Evolutionary conservation across 805 yeast species (phyloP).

Genomic region (Debaryomyces hansenii): DNA sequence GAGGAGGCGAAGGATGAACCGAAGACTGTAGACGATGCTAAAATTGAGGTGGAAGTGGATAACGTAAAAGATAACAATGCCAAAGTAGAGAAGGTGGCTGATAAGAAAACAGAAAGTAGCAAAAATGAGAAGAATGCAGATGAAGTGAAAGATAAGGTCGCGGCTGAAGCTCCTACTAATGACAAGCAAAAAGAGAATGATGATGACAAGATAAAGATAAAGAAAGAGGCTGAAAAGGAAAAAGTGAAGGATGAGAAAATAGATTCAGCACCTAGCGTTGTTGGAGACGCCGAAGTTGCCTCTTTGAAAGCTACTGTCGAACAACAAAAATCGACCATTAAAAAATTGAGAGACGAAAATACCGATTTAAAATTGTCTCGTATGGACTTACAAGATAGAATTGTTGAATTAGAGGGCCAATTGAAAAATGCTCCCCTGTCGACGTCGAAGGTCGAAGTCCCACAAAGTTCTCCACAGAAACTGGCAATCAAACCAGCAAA

Average conservation of each 20-base stretch:
- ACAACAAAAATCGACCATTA: slow-evolving; percentile 34
- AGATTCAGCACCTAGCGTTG: not conserved
- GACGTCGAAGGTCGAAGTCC: slow-evolving; percentile 1
- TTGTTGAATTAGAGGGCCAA: slow-evolving; percentile 26
- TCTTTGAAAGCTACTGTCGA: slow-evolving; percentile 25
- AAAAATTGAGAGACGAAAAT: slow-evolving; percentile 39
- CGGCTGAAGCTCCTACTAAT: not conserved
- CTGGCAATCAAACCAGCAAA: slow-evolving; percentile 23
- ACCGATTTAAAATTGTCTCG: slow-evolving; percentile 39
- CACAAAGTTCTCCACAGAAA: not conserved
- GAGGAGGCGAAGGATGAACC: not conserved
- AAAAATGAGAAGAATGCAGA: not conserved
- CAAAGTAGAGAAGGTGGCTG: not conserved
- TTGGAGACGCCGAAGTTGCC: slow-evolving; percentile 7
- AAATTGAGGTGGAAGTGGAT: not conserved
- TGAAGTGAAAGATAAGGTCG: not conserved
- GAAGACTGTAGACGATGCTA: not conserved
- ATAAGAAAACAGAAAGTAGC: not conserved
- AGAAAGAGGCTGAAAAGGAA: not conserved
- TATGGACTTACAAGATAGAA: slow-evolving; percentile 39
- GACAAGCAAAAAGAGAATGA: not conserved
- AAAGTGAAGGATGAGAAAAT: not conserved
- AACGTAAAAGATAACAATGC: slow-evolving; percentile 5
- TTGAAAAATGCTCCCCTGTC: slow-evolving; percentile 8
- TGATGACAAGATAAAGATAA: not conserved